Percentiles rank a stretch among this genome's conserved stretches.
Evolutionary conservation across 148 eudicot genomes (phyloP).

Genomic region (Camellia lanceoleosa): DNA sequence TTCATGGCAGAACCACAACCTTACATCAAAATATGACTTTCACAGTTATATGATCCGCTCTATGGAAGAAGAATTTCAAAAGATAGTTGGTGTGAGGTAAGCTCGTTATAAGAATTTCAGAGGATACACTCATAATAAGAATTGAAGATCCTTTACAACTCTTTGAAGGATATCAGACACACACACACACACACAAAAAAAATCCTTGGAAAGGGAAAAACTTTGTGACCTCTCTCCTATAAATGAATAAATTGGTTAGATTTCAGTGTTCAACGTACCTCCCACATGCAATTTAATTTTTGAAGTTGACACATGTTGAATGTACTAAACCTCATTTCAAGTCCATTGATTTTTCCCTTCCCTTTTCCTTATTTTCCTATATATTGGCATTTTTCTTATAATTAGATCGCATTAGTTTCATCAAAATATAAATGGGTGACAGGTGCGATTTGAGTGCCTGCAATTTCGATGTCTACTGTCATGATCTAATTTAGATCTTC

Average conservation of each 20-base stretch:
- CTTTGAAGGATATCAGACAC: no score
- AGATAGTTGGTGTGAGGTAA: conserved; percentile 95
- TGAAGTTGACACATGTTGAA: background rate
- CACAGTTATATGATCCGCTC: conserved; percentile 99
- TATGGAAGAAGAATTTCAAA: conserved; percentile 97
- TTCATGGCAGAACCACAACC: conserved; percentile 87
- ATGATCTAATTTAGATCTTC: no score
- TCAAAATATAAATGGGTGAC: background rate
- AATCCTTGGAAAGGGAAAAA: no score
- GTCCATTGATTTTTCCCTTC: background rate
- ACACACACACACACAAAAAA: no score
- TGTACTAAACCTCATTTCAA: background rate
- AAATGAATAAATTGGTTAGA: no score
- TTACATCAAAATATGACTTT: conserved; percentile 83
- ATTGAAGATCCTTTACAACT: no score
- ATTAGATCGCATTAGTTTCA: background rate
- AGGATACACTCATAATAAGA: no score
- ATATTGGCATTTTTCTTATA: background rate
- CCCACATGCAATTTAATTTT: no score
- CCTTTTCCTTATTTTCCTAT: background rate
- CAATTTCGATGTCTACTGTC: no score
- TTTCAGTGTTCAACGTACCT: no score
- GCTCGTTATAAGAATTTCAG: background rate
- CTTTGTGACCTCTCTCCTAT: no score
- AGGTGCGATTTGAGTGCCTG: no score